phyloP scores from a whole-genome alignment of 192 early-diverging fungal species.

The Mortierella hygrophila region DNA sequence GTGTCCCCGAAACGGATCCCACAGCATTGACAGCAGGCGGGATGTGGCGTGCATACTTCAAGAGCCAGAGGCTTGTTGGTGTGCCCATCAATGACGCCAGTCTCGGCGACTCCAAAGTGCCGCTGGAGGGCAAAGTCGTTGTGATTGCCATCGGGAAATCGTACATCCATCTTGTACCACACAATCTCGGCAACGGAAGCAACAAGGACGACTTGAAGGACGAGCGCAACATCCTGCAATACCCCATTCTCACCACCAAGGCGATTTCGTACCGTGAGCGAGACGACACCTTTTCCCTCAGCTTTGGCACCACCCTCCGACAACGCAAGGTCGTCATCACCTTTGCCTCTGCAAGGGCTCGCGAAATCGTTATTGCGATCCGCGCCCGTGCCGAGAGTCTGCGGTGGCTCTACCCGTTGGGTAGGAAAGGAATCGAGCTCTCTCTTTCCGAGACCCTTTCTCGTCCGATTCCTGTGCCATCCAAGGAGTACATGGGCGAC shows the following conservation, averaged over 20 bases:
- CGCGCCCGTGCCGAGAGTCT: constrained; percentile 52
- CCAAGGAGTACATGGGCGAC: constrained; percentile 43
- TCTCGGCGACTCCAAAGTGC: constrained; percentile 26
- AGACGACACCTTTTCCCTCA: constrained; percentile 44
- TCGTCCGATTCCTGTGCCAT: constrained; percentile 36
- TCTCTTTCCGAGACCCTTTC: constrained; percentile 28
- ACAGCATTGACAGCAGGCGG: constrained; percentile 44
- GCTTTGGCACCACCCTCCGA: constrained; percentile 48
- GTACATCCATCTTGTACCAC: constrained; percentile 40
- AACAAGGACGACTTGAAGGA: constrained; percentile 55
- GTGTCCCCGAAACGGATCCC: constrained; percentile 43
- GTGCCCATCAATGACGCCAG: constrained; percentile 16
- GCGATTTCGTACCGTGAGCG: constrained; percentile 29
- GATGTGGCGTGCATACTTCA: constrained; percentile 53
- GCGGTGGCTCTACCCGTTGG: constrained; percentile 45
- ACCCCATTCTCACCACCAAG: constrained; percentile 42
- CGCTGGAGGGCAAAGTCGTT: constrained; percentile 42
- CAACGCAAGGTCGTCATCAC: constrained; percentile 47
- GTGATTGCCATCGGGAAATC: constrained; percentile 46
- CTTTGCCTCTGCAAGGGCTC: constrained; percentile 42
- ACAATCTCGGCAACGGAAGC: constrained; percentile 53
- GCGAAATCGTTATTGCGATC: constrained; percentile 51
- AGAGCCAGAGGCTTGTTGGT: constrained; percentile 45
- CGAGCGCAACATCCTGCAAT: constrained; percentile 45
- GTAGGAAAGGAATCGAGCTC: constrained; percentile 50